Evolutionary conservation across 352 stramenopile species (phyloP).

Genomic region (Phytophthora kernoviae): DNA sequence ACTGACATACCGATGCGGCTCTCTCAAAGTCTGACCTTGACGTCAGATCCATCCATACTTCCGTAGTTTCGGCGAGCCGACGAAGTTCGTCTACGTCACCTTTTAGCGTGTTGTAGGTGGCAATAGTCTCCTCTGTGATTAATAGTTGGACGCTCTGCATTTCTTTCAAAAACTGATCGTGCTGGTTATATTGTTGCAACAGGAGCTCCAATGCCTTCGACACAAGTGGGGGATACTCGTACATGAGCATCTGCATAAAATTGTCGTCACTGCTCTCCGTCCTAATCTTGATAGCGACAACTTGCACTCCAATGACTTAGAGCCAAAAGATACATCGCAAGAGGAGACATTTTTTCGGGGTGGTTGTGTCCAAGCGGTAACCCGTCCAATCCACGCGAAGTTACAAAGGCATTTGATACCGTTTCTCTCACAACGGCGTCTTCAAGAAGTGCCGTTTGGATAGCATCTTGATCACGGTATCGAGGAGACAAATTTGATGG

Average conservation of each 20-base stretch:
- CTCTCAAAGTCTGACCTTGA: slow-evolving; percentile 75
- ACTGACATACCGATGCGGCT: slow-evolving; percentile 45
- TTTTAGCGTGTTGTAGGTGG: slow-evolving; percentile 70
- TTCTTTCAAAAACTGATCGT: slow-evolving; percentile 71
- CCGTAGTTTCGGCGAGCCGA: slow-evolving; percentile 68
- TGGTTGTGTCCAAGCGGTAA: slow-evolving; percentile 21
- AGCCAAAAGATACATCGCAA: slow-evolving; percentile 54
- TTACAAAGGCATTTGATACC: slow-evolving; percentile 14
- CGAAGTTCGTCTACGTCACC: slow-evolving; percentile 69
- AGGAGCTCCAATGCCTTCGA: slow-evolving; percentile 75
- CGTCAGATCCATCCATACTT: slow-evolving; percentile 85
- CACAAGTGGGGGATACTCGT: slow-evolving; percentile 74
- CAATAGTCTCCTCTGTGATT: slow-evolving; percentile 64
- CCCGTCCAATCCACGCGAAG: slow-evolving; percentile 23
- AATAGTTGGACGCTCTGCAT: slow-evolving; percentile 68
- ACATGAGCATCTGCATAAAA: slow-evolving; percentile 86
- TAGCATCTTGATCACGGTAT: slow-evolving; percentile 25
- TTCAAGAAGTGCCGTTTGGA: slow-evolving; percentile 32
- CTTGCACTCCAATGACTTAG: slow-evolving; percentile 59
- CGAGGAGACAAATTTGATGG: slow-evolving; percentile 20
- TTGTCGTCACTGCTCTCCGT: slow-evolving; percentile 47
- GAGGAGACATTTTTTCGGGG: slow-evolving; percentile 49
- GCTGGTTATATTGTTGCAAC: slow-evolving; percentile 74
- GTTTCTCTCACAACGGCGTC: slow-evolving; percentile 28
- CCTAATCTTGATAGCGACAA: slow-evolving; percentile 57